Evolutionary conservation across 2,329 filamentous ascomycete genomes (phyloP).

Genomic region (Fusarium redolens): DNA sequence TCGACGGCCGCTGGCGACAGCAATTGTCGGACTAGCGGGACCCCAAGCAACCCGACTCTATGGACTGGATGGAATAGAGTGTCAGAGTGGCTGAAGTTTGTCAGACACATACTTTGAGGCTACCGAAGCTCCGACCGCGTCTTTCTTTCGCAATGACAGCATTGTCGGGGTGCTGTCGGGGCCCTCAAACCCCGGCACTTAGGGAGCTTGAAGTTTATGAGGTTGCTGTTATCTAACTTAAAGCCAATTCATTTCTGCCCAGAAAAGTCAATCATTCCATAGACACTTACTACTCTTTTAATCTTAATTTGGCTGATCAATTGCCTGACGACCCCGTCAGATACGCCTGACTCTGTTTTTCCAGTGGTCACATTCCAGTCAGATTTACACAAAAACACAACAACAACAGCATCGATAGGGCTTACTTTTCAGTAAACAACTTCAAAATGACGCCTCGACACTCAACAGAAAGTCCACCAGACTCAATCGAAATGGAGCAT

Average conservation of each 20-base stretch:
- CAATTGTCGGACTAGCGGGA: neutral
- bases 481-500: neutral
- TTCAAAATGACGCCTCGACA: constrained; percentile 3
- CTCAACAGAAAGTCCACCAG: neutral
- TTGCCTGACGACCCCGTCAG: neutral
- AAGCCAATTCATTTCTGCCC: neutral
- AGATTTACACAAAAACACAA: neutral
- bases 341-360: neutral
- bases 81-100: neutral
- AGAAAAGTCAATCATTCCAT: neutral
- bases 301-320: neutral
- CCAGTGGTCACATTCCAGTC: neutral
- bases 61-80: neutral
- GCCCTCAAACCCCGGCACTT: neutral
- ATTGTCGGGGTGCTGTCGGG: neutral
- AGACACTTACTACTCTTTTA: neutral
- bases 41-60: neutral
- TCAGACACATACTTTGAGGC: neutral
- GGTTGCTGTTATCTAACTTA: neutral
- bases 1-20: neutral
- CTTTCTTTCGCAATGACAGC: neutral
- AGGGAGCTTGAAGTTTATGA: neutral
- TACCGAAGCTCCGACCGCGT: neutral
- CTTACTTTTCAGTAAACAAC: neutral
- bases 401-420: neutral